A percentile compares a stretch with the other conserved stretches of the same genome.
Evolutionary conservation across 176 grass and related monocot genomes (phyloP).

Genomic region (Echinochloa phyllopogon): DNA sequence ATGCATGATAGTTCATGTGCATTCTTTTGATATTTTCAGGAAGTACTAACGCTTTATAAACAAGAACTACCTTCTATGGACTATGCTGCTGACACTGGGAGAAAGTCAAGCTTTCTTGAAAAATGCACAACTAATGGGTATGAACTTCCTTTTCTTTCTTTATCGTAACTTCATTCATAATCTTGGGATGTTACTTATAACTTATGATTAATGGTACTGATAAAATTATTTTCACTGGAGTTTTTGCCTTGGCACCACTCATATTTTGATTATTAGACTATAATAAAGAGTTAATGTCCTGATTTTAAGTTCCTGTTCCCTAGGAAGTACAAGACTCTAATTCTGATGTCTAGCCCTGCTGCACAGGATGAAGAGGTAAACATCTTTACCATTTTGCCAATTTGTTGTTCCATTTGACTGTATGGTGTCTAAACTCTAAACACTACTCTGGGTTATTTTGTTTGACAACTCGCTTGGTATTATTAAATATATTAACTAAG

Average conservation of each 20-base stretch:
- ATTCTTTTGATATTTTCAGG: constrained; percentile 52
- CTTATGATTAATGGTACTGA: not conserved
- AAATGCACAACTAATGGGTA: constrained; percentile 72
- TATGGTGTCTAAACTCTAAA: not conserved
- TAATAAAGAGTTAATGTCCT: not conserved
- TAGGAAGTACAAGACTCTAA: constrained; percentile 85
- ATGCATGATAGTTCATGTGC: not conserved
- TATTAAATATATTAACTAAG: constrained; percentile 15
- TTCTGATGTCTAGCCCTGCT: constrained; percentile 50
- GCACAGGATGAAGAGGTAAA: constrained; percentile 56
- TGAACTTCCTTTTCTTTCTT: not conserved
- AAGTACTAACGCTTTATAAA: constrained; percentile 75
- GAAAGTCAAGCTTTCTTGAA: constrained; percentile 77
- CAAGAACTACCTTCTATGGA: constrained; percentile 87
- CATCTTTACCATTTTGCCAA: constrained; percentile 18
- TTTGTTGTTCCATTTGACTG: not conserved
- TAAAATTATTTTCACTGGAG: not conserved
- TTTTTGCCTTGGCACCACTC: constrained; percentile 8
- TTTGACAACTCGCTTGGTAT: not conserved
- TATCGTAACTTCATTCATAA: constrained; percentile 1
- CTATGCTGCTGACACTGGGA: constrained; percentile 84
- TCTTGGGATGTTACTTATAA: not conserved
- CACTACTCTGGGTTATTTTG: not conserved
- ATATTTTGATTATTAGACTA: constrained; percentile 12
- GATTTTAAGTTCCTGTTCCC: constrained; percentile 30